Conservation (phyloP, 2,329 filamentous ascomycete genomes). For the Ophidiomyces ophidiicola region DNA sequence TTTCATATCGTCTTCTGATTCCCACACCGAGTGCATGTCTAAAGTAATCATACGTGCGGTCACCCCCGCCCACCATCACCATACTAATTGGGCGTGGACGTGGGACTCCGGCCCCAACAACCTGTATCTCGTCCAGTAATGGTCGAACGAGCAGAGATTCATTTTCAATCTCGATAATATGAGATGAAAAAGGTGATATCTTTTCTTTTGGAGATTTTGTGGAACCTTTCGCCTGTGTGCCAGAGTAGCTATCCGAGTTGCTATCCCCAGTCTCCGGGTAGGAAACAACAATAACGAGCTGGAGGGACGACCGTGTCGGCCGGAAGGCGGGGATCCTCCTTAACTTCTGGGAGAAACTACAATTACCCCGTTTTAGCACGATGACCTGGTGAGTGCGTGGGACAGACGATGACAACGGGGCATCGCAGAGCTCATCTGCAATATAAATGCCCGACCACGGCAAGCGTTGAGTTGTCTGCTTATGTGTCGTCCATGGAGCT, state of each 20-base stretch:
- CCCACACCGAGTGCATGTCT: slow-evolving; percentile 55
- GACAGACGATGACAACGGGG: slow-evolving; percentile 41
- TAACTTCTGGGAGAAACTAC: slow-evolving; percentile 73
- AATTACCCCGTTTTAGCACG: slow-evolving; percentile 68
- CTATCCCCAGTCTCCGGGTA: slow-evolving; percentile 29
- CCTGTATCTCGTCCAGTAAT: slow-evolving; percentile 61
- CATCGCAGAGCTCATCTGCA: slow-evolving; percentile 54
- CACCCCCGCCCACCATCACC: slow-evolving; percentile 67
- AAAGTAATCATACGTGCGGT: slow-evolving; percentile 53
- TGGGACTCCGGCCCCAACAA: slow-evolving; percentile 55
- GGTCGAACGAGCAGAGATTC: slow-evolving; percentile 46
- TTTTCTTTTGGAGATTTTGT: background rate
- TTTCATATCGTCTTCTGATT: slow-evolving; percentile 62
- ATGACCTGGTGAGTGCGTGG: slow-evolving; percentile 58
- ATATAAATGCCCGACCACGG: slow-evolving; percentile 61
- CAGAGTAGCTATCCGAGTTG: slow-evolving; percentile 6
- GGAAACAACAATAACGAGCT: slow-evolving; percentile 49
- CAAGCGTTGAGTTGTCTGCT: slow-evolving; percentile 39
- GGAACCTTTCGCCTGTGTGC: background rate
- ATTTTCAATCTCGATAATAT: slow-evolving; percentile 20
- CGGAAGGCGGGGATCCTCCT: slow-evolving; percentile 69
- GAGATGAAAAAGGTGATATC: slow-evolving; percentile 1
- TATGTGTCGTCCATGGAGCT: slow-evolving; percentile 22
- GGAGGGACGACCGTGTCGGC: slow-evolving; percentile 49
- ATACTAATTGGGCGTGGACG: slow-evolving; percentile 64